Evolutionary conservation across 768 basidiomycete species (phyloP), one percentile per base, ranked within the genome.

Genomic region (Tubosaeta sp.): DNA sequence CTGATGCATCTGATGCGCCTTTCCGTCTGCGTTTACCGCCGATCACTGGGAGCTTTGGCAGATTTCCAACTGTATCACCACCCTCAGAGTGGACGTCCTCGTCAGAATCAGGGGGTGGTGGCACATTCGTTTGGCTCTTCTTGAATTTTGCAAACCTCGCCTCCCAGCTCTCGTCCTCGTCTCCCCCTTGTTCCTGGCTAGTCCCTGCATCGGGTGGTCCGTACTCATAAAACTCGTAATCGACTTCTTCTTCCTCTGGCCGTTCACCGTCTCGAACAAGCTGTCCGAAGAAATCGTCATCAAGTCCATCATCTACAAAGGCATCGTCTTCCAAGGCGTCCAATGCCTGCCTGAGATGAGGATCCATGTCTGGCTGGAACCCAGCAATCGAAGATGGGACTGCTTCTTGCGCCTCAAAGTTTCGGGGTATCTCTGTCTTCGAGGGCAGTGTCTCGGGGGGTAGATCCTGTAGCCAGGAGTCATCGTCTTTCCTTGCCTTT

Each of bases 241-340:
- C 77, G 11, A 82, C 57, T 14, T 79, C 78, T 42, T 87, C 87
- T 44, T 81, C 79, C 12, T 68, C 74, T 4, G 60, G 78, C 46
- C 83, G 74, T 67, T 90, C 88, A 29, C 90, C 92, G 18, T 81
- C 84, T 35, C 66, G 73, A 25, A 94, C 81, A 3, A 93, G 71
- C 55, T 87, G 79, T 11, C 71, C 72, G 53, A 93, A 93, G 66
- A 91, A 91, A 64, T 84, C 79, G 46, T 92, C 90, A 30, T 79
- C 82, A 4, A 86, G 65, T 10, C 71, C 77, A 51, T 85, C 87
- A 36, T 92, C 87, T 14, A 96, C 87, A 61, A 95, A 99, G 3
- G 87, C 94, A 53, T 95, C 93, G 60, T 99, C 94, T 53, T 98
- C 96, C 21, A 99, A 73, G 2, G 96, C 96, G 63, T 96, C 94